Base-by-base conservation (phyloP, 2,329 filamentous ascomycete genomes). In the Pyrenophora teres region DNA sequence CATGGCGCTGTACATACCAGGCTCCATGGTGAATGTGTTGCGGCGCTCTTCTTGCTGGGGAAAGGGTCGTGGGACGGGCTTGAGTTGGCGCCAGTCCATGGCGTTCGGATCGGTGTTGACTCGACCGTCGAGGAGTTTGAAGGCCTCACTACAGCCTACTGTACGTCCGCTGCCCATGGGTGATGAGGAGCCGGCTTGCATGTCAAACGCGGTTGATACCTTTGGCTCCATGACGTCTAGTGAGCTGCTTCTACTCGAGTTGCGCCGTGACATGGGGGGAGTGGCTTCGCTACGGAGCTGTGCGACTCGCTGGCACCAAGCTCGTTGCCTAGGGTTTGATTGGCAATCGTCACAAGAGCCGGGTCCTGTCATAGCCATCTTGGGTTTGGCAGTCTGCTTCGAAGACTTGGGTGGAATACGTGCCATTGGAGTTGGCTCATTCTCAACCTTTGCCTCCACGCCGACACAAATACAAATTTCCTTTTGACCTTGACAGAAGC, bases 261-360 rank as follows among this genome's bases (percentile, higher is more conserved):
- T 64, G 19, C 63, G 63, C 35, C 63, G 61, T n/a, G 58, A 56
- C 35, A 53, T 40, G 9, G 55, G 44, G n/a, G 64, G 56, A 4
- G 52, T 62, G 8, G 33, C 58, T 31, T 62, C 56, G 18, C 44
- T 56, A 25, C 58, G 61, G 12, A 71, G 56, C 44, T 70, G 63
- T 15, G 70, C 65, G n/a, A 72, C 59, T 43, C 68, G 52, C 44
- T 70, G 63, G 27, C 71, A 74, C 69, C 71, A 71, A 10, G 69
- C 70, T 36, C 57, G 58, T 52, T 74, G 68, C 12, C 60, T 57
- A 7, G 72, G 72, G 45, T 74, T 69, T 13, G 55, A 51, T 55
- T 70, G 65, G 42, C 72, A 74, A 39, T 70, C 69, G 9, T 59
- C 61, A 50, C 72, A 74, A 33, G 68, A 68, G n/a, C 72, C 71